A percentile compares a stretch with the other conserved stretches of the same genome.
These are phyloP conservation scores for Ettlia oleoabundans DNA, from an alignment of 139 green algal species.

Conservation along the genomic window DNA sequence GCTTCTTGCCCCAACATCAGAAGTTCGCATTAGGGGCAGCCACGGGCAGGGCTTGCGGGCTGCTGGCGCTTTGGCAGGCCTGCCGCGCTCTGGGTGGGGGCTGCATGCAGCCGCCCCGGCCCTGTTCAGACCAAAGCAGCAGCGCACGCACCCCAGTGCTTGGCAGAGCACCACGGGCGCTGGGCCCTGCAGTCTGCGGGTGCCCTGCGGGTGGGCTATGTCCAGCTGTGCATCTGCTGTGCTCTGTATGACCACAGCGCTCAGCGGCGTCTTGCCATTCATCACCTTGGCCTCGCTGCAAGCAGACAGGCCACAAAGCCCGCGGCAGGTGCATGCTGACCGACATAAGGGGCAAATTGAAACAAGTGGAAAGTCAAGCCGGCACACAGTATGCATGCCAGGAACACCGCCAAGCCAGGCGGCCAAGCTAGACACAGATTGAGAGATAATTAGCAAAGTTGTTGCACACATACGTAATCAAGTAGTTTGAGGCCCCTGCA, in stretches of 20 bases:
- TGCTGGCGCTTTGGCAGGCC: background rate
- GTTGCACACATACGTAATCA: no score
- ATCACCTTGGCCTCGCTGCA: constrained; percentile 25
- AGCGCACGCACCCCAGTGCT: constrained; percentile 31
- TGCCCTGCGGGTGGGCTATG: constrained; percentile 23
- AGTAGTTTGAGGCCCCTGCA: no score
- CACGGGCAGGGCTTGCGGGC: no score
- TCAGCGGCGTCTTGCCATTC: constrained; percentile 41
- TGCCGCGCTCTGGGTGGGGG: background rate
- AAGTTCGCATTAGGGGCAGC: no score
- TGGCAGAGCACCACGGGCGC: constrained; percentile 48
- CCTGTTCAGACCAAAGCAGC: background rate
- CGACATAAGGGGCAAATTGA: background rate
- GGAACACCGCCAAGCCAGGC: no score
- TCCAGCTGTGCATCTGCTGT: constrained; percentile 27
- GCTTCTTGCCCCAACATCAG: no score
- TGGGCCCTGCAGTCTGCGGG: constrained; percentile 12
- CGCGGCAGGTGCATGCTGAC: background rate
- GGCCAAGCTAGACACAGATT: no score
- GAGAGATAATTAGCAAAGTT: no score
- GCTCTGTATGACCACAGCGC: constrained; percentile 35
- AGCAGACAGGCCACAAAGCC: no score
- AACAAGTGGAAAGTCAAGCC: background rate
- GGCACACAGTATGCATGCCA: no score
- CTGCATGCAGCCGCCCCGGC: background rate